Base-by-base conservation (phyloP, 1,284 basidiomycete genomes). In the Sanghuangporus weigelae region DNA sequence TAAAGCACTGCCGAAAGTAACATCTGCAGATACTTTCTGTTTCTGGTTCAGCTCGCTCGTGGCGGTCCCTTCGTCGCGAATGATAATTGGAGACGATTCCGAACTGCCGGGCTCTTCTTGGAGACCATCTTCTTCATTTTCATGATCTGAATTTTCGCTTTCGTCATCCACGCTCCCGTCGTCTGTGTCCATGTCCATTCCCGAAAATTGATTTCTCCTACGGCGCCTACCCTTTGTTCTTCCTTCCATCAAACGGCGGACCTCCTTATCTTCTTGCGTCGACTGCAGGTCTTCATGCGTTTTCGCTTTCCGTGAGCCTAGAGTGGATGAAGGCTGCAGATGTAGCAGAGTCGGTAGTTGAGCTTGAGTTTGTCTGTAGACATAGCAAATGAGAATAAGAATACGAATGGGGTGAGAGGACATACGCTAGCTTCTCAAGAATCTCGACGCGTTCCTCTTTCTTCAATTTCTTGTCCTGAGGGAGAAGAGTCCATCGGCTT, bases 401-500 rank as follows among this genome's bases (percentile, higher is more conserved):
- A 62, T 14, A 23, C 40, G 38, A 51, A 64, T 53, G 57, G 62
- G 66, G 44, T 7, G 40, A 57, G 26, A 56, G 57, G 42, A 83
- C 86, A 68, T 76, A 93, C 92, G 85, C 82, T 62, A 95, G 77
- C 71, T 91, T 93, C 67, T 91, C 84, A 64, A 94, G 84, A 6
- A 95, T 79, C 21, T 80, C 73, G 2, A 84, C 71, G 53, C 92
- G 83, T 67, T 92, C 90, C 69, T 95, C 93, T 72, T 93, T 91
- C 75, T 89, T 91, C 55, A 95, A 75, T 74, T 93, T 93, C 75
- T 93, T 93, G 60, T 92, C 89, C 91, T 93, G 68, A 51, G 59
- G 48, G 31, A 63, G 3, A 50, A 23, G 38, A 49, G 53, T 2
- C 39, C 38, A 6, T 57, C 36, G 51, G 7, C 26, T 55, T 55